These are phyloP conservation scores for Whalleya microplaca DNA, from an alignment of 2,329 filamentous ascomycete species.

Conservation along the genomic window DNA sequence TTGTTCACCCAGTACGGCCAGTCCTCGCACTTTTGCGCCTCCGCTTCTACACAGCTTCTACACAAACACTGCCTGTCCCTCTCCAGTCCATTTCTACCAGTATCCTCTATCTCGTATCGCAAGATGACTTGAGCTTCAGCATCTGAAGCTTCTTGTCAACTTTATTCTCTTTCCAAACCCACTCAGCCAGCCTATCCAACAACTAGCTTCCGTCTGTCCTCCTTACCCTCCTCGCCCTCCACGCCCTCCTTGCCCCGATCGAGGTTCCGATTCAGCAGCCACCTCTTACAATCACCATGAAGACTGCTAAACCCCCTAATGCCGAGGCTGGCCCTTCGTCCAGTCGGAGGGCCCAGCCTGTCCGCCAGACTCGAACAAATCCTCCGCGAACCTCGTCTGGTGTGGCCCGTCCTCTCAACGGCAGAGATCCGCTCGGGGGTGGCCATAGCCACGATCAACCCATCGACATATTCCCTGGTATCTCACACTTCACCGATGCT, in stretches of 20 bases:
- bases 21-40: conserved; percentile 34
- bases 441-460: conserved; percentile 56
- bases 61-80: conserved; percentile 19
- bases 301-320: conserved; percentile 54
- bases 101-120: conserved; percentile 27
- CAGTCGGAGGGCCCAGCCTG: conserved; percentile 64
- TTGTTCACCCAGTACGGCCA: conserved; percentile 7
- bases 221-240: conserved; percentile 1
- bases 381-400: conserved; percentile 59
- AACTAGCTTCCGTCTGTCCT: conserved; percentile 3
- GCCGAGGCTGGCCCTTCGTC: conserved; percentile 45
- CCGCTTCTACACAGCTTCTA: conserved; percentile 28
- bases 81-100: conserved; percentile 22
- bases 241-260: conserved; percentile 8
- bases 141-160: conserved; percentile 28
- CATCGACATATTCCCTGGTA: conserved; percentile 69
- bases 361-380: conserved; percentile 68
- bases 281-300: conserved; percentile 48
- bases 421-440: conserved; percentile 51
- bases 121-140: conserved; percentile 37
- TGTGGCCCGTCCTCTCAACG: conserved; percentile 46
- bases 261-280: conserved; percentile 9
- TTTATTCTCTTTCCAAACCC: conserved; percentile 2
- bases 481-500: conserved; percentile 83
- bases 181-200: conserved; percentile 11